Conservation (phyloP, 176 grass and related monocot species). For the Poa annua region DNA sequence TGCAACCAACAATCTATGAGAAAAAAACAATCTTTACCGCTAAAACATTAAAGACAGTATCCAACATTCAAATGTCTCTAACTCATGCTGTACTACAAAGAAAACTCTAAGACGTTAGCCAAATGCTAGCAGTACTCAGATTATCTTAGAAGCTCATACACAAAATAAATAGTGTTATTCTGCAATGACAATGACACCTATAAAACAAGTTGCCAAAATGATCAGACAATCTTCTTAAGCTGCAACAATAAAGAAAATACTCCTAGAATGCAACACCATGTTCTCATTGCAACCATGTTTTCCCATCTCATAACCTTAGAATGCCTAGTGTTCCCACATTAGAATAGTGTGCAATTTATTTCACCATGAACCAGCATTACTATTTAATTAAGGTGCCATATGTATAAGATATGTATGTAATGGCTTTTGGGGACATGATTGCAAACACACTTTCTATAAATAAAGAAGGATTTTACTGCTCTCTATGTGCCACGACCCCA, state of each 20-base stretch:
- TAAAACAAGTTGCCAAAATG: conserved; percentile 5
- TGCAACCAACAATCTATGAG: not conserved
- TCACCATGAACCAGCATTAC: conserved; percentile 3
- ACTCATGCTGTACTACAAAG: not conserved
- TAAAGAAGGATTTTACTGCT: not conserved
- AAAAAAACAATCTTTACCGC: not conserved
- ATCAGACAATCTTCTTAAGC: not conserved
- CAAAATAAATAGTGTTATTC: not conserved
- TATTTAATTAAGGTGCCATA: not conserved
- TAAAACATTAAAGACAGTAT: conserved; percentile 3
- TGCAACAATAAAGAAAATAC: conserved; percentile 11
- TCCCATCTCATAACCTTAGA: not conserved
- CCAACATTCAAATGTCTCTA: not conserved
- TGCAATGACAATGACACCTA: not conserved
- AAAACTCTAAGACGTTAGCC: conserved; percentile 12
- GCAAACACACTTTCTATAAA: not conserved
- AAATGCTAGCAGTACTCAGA: conserved; percentile 25
- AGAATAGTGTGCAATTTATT: not conserved
- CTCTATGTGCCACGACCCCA: not conserved
- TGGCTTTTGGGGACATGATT: not conserved
- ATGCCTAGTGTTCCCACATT: not conserved
- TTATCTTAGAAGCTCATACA: not conserved
- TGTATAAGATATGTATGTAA: not conserved
- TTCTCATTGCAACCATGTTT: not conserved
- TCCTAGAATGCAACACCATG: not conserved